Conservation (phyloP, 345 rosid genomes). For the Carallia pectinifolia region DNA sequence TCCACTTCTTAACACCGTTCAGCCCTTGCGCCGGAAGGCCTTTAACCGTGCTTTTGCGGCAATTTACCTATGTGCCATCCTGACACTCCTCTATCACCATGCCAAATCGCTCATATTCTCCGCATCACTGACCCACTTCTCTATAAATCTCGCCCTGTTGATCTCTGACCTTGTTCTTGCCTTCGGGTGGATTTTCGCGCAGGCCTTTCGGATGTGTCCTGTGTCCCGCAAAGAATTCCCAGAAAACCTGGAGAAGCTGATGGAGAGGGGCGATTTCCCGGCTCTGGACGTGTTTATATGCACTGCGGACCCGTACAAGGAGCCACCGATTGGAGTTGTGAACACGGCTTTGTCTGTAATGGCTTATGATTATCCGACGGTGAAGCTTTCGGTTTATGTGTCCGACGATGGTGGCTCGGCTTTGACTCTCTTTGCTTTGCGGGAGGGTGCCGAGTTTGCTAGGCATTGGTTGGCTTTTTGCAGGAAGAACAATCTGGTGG, state of each 20-base stretch:
- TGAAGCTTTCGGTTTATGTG: constrained; percentile 64
- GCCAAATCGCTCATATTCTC: constrained; percentile 33
- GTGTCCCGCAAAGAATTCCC: constrained; percentile 47
- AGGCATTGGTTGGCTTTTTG: constrained; percentile 71
- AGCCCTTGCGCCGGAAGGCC: constrained; percentile 34
- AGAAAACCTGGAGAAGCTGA: constrained; percentile 32
- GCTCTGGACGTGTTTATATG: constrained; percentile 70
- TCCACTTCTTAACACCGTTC: constrained; percentile 36
- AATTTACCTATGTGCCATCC: constrained; percentile 47
- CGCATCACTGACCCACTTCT: constrained; percentile 16
- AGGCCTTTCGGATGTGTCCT: constrained; percentile 43
- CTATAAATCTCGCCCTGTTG: constrained; percentile 27
- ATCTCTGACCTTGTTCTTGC: constrained; percentile 65
- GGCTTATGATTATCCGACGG: constrained; percentile 73
- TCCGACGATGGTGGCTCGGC: constrained; percentile 86
- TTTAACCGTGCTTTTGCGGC: constrained; percentile 49
- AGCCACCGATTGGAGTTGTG: constrained; percentile 69
- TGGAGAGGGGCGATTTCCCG: constrained; percentile 41
- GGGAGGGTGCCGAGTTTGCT: constrained; percentile 75
- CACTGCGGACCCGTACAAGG: constrained; percentile 90
- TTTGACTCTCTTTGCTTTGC: constrained; percentile 67
- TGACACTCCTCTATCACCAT: constrained; percentile 54
- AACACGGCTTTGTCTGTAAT: constrained; percentile 75
- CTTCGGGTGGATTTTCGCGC: constrained; percentile 54
- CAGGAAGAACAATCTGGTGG: constrained; percentile 38